Evolutionary conservation across 2,329 filamentous ascomycete genomes (phyloP).

Genomic region (Microsporum audouinii): DNA sequence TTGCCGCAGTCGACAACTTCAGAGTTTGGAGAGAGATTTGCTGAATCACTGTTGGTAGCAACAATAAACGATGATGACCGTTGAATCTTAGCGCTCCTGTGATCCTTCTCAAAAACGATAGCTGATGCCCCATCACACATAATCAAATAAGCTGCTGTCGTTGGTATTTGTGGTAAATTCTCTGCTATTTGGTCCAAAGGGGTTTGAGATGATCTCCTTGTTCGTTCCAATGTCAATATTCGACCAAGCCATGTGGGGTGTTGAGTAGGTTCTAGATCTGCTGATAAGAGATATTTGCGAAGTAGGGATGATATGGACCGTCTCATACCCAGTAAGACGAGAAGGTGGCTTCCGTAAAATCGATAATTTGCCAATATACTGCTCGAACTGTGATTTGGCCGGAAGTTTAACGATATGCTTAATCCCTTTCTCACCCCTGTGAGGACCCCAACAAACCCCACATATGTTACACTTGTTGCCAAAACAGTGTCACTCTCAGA

Average conservation of each 20-base stretch:
- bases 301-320: constrained; percentile 44
- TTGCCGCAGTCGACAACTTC: not conserved
- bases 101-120: constrained; percentile 47
- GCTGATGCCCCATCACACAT: constrained; percentile 42
- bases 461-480: constrained; percentile 39
- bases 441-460: constrained; percentile 41
- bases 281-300: constrained; percentile 33
- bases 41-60: constrained; percentile 46
- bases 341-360: constrained; percentile 26
- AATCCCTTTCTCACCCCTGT: constrained; percentile 38
- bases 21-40: constrained; percentile 10
- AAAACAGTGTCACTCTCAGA: constrained; percentile 27
- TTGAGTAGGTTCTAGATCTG: not conserved
- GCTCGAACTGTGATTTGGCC: constrained; percentile 25
- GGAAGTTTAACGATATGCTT: constrained; percentile 41
- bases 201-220: not conserved
- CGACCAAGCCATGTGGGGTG: constrained; percentile 1
- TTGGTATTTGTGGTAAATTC: constrained; percentile 29
- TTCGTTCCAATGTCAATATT: not conserved
- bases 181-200: constrained; percentile 21
- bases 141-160: constrained; percentile 47
- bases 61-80: constrained; percentile 42
- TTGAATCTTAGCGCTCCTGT: constrained; percentile 34
- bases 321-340: constrained; percentile 44
- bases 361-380: constrained; percentile 12